Evolutionary conservation across 1,284 basidiomycete species (phyloP).

Genomic region (Meira nashicola): DNA sequence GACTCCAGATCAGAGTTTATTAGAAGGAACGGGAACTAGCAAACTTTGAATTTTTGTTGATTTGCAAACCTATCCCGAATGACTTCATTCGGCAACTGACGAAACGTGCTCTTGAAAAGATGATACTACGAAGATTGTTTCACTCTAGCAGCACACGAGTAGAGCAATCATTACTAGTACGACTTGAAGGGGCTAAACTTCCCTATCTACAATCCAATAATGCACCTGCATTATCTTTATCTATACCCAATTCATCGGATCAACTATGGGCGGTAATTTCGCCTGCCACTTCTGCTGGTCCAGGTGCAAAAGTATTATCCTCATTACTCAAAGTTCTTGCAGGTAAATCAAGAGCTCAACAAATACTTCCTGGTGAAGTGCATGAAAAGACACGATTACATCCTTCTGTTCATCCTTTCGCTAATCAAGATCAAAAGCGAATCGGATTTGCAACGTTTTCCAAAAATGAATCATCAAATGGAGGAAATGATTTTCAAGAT

Average conservation of each 20-base stretch:
- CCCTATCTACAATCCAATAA: background rate
- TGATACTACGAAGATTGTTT: background rate
- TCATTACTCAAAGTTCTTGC: background rate
- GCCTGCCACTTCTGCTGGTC: background rate
- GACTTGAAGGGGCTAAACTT: background rate
- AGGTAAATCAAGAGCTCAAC: background rate
- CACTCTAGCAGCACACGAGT: too few relatives aligned
- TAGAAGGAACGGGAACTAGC: too few relatives aligned
- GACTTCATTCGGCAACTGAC: too few relatives aligned
- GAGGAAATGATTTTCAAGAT: slow-evolving; percentile 34
- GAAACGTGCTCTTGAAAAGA: too few relatives aligned
- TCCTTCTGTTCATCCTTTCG: background rate
- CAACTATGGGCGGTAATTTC: slow-evolving; percentile 1
- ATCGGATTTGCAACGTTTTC: slow-evolving; percentile 3
- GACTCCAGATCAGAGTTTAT: too few relatives aligned
- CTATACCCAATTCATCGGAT: background rate
- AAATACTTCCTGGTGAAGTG: background rate
- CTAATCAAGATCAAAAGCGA: background rate
- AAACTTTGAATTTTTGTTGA: too few relatives aligned
- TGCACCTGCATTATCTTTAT: background rate
- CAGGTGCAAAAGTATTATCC: background rate
- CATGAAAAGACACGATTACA: background rate
- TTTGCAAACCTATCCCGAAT: too few relatives aligned
- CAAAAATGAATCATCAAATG: slow-evolving; percentile 1
- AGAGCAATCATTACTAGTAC: slow-evolving; percentile 2